Evolutionary conservation across 139 green algal genomes (phyloP).

Genomic region (Closterium sp.): DNA sequence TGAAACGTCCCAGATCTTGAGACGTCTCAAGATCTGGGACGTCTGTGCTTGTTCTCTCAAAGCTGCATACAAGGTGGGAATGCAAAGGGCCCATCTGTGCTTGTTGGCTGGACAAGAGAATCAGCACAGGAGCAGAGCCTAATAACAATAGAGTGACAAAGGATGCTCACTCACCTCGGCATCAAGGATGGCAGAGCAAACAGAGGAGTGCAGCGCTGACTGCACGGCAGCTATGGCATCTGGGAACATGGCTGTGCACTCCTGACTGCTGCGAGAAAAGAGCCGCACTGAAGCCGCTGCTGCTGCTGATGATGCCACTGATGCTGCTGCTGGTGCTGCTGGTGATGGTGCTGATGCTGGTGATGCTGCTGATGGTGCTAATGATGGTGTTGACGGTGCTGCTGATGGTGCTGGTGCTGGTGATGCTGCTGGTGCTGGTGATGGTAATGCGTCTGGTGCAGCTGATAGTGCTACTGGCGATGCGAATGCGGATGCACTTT

Average conservation of each 20-base stretch:
- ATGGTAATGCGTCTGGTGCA: too few species aligned
- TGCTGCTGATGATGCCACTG: background rate
- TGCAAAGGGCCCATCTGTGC: too few species aligned
- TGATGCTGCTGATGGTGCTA: too few species aligned
- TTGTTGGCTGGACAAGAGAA: background rate
- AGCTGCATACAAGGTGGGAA: too few species aligned
- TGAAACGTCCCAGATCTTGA: too few species aligned
- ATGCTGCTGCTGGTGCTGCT: background rate
- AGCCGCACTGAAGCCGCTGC: conserved; percentile 58
- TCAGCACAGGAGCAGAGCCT: background rate
- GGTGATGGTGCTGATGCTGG: too few species aligned
- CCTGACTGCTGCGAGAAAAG: conserved; percentile 83
- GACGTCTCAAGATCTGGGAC: too few species aligned
- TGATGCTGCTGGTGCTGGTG: too few species aligned
- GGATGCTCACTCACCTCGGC: background rate
- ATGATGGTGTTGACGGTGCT: too few species aligned
- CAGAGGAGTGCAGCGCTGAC: background rate
- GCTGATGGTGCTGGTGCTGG: background rate
- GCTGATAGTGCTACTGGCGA: too few species aligned
- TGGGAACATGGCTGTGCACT: conserved; percentile 67
- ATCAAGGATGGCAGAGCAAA: background rate
- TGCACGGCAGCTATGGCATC: conserved; percentile 61
- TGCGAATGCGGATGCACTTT: too few species aligned
- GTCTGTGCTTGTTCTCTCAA: too few species aligned
- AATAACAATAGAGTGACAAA: background rate